Evolutionary conservation across 1,284 basidiomycete genomes (phyloP).

Genomic region (Pulveroboletus sp.): DNA sequence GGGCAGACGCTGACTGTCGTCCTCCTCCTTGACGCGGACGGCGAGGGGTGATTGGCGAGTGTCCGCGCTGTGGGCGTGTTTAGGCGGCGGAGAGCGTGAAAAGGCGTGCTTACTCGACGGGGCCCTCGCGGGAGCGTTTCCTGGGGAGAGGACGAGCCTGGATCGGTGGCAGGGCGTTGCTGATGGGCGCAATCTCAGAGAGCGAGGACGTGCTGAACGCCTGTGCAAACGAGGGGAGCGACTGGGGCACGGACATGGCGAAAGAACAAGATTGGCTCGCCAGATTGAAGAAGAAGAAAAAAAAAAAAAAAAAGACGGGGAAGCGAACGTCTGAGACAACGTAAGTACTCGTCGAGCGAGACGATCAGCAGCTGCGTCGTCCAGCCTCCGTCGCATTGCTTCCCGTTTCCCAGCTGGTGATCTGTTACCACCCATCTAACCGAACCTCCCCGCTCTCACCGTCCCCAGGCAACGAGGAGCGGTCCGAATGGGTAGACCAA

Average conservation of each 20-base stretch:
- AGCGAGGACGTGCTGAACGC: conserved; percentile 59
- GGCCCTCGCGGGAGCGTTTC: conserved; percentile 47
- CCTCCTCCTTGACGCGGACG: conserved; percentile 60
- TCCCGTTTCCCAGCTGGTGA: background rate
- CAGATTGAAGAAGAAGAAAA: background rate
- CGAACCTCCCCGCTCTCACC: background rate
- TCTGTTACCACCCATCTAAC: conserved; percentile 1
- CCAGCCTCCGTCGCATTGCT: background rate
- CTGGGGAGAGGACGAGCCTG: conserved; percentile 38
- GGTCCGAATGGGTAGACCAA: background rate
- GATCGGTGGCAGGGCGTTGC: conserved; percentile 63
- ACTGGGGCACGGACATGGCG: conserved; percentile 48
- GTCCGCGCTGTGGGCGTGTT: conserved; percentile 21
- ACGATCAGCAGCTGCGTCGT: background rate
- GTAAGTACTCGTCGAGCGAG: conserved; percentile 4
- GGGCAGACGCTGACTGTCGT: conserved; percentile 36
- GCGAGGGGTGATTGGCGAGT: conserved; percentile 44
- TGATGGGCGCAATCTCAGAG: conserved; percentile 40
- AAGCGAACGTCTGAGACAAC: conserved; percentile 9
- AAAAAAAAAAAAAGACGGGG: conserved; percentile 1
- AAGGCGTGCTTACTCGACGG: conserved; percentile 36
- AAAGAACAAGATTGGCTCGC: background rate
- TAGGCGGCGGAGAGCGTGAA: conserved; percentile 6
- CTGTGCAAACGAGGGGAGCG: conserved; percentile 73
- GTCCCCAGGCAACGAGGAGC: no score